Percentiles rank a stretch among this genome's conserved stretches.
phyloP scores from a whole-genome alignment of 495 filamentous ascomycete species.

The Annulohypoxylon stygium region DNA sequence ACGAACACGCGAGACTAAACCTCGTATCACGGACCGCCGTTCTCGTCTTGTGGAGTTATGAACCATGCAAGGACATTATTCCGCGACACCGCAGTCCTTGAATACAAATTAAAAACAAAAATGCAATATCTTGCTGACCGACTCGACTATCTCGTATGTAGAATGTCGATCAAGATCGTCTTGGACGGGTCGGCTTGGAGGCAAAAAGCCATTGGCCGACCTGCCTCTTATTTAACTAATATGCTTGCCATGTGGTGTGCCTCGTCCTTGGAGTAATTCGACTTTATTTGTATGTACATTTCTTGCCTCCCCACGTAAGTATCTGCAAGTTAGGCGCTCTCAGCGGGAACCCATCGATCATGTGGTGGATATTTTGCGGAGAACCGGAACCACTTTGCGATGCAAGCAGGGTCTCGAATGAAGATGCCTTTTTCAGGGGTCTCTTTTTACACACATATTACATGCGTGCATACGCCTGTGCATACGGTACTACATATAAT shows the following conservation, averaged over 20 bases:
- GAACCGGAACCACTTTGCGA: slow-evolving; percentile 38
- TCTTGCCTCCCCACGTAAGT: slow-evolving; percentile 15
- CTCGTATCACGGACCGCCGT: slow-evolving; percentile 27
- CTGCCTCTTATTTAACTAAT: slow-evolving; percentile 4
- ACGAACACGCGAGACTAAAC: slow-evolving; percentile 34
- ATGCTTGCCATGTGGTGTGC: slow-evolving; percentile 1
- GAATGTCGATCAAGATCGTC: slow-evolving; percentile 35
- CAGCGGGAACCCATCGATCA: slow-evolving; percentile 48
- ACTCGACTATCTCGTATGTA: slow-evolving; percentile 22
- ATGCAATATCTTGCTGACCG: slow-evolving; percentile 12
- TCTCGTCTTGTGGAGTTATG: slow-evolving; percentile 31
- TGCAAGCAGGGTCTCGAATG: slow-evolving; percentile 47
- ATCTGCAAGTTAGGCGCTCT: slow-evolving; percentile 37
- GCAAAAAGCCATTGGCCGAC: slow-evolving; percentile 23
- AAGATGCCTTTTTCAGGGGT: slow-evolving; percentile 31
- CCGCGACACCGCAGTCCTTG: slow-evolving; percentile 4
- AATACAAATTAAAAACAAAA: not conserved
- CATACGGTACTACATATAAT: slow-evolving; percentile 14
- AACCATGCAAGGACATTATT: not conserved
- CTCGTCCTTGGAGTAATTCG: slow-evolving; percentile 19
- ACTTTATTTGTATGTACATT: slow-evolving; percentile 19
- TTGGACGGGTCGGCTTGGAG: slow-evolving; percentile 6
- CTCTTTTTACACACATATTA: slow-evolving; percentile 22
- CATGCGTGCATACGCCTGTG: slow-evolving; percentile 13
- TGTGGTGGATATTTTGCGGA: slow-evolving; percentile 46